Evolutionary conservation across 768 basidiomycete species (phyloP).

Genomic region (Mycena galopus): DNA sequence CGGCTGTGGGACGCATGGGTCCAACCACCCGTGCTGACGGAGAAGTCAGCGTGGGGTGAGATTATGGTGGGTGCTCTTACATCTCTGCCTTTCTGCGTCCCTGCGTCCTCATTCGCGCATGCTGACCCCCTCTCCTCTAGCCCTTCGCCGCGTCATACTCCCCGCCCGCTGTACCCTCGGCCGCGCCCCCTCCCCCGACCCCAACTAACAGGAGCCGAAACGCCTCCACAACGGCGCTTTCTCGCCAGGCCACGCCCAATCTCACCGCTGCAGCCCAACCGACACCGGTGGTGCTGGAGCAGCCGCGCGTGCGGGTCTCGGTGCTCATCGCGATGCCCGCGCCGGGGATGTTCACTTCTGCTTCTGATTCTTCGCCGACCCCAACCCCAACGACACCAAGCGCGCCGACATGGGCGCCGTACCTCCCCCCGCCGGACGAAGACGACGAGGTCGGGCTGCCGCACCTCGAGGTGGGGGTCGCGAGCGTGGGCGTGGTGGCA

Average conservation of each 20-base stretch:
- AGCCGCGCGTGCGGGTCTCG: conserved; percentile 50
- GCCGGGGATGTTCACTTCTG: conserved; percentile 8
- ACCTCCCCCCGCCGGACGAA: too few relatives aligned
- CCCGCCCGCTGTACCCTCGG: background rate
- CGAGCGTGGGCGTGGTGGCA: background rate
- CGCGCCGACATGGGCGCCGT: too few relatives aligned
- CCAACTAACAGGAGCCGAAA: background rate
- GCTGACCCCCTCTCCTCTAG: too few relatives aligned
- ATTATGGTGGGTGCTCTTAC: conserved; percentile 21
- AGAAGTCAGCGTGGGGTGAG: conserved; percentile 30
- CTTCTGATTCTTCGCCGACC: background rate
- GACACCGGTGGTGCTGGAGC: conserved; percentile 21
- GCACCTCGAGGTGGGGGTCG: too few relatives aligned
- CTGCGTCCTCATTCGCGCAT: background rate
- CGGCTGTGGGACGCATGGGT: conserved; percentile 62
- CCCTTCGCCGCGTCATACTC: conserved; percentile 22
- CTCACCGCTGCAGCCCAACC: background rate
- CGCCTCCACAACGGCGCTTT: background rate
- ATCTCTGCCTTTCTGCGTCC: background rate
- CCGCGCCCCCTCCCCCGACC: background rate
- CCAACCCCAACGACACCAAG: too few relatives aligned
- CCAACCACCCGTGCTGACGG: conserved; percentile 27
- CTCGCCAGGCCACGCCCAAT: background rate
- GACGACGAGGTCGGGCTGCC: too few relatives aligned
- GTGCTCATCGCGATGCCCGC: conserved; percentile 62